Evolutionary conservation across 2,329 filamentous ascomycete genomes (phyloP).

Genomic region (Cladosporium oxysporum): DNA sequence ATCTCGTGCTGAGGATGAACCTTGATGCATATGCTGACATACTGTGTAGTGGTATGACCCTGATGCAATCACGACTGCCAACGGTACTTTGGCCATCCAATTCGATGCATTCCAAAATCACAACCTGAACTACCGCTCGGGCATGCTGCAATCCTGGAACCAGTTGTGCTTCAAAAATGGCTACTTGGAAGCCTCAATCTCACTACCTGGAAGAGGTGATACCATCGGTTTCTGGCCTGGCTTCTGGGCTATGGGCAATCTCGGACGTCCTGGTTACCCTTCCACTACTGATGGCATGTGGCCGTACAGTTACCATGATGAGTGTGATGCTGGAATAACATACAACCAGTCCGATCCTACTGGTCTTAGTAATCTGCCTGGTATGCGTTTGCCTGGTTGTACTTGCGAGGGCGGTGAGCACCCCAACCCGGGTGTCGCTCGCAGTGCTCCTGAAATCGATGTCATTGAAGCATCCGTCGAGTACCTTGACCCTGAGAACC

Average conservation of each 20-base stretch:
- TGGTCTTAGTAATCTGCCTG: constrained; percentile 46
- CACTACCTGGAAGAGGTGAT: constrained; percentile 53
- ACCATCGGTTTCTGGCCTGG: constrained; percentile 55
- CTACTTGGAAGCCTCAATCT: constrained; percentile 55
- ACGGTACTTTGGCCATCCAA: constrained; percentile 49
- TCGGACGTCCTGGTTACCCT: constrained; percentile 54
- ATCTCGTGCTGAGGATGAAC: not conserved
- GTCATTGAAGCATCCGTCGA: constrained; percentile 49
- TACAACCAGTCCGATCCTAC: constrained; percentile 50
- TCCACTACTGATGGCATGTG: constrained; percentile 56
- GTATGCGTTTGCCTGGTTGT: constrained; percentile 49
- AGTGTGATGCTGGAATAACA: constrained; percentile 53
- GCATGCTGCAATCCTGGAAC: constrained; percentile 57
- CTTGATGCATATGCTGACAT: not conserved
- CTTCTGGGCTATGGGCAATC: constrained; percentile 57
- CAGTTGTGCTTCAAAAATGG: constrained; percentile 58
- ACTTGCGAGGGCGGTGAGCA: constrained; percentile 50
- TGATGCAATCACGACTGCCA: constrained; percentile 53
- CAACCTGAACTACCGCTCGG: constrained; percentile 49
- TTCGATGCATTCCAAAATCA: constrained; percentile 51
- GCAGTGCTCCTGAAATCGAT: constrained; percentile 53
- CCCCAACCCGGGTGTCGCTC: constrained; percentile 49
- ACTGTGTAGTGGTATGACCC: constrained; percentile 48
- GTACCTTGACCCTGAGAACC: constrained; percentile 38
- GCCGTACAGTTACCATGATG: constrained; percentile 55